Conservation (phyloP, 306 rosid species). For the Myrica gale region DNA sequence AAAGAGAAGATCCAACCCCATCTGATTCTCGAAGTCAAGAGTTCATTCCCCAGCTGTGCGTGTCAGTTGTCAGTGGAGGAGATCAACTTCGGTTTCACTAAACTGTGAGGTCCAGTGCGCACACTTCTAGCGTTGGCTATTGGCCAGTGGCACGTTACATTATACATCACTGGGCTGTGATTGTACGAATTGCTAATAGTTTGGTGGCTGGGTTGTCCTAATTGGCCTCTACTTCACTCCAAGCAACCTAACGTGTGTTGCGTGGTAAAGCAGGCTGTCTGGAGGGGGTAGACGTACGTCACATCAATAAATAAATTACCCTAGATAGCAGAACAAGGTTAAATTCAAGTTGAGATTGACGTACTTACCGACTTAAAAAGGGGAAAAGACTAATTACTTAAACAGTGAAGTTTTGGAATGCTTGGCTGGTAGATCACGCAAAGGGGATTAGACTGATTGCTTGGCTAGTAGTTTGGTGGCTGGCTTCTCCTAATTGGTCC, state of each 20-base stretch:
- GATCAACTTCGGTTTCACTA: slow-evolving; percentile 43
- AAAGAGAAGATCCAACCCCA: background rate
- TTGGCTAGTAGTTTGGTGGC: too few relatives aligned
- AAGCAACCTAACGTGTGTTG: background rate
- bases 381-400: too few relatives aligned
- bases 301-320: background rate
- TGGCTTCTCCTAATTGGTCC: too few relatives aligned
- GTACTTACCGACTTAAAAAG: too few relatives aligned
- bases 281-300: too few relatives aligned
- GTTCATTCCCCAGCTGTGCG: slow-evolving; percentile 5
- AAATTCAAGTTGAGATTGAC: too few relatives aligned
- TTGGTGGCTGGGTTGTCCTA: slow-evolving; percentile 5
- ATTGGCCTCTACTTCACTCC: background rate
- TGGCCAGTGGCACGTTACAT: background rate
- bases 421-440: too few relatives aligned
- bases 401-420: too few relatives aligned
- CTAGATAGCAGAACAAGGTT: background rate
- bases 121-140: background rate
- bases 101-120: slow-evolving; percentile 15
- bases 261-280: too few relatives aligned
- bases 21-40: slow-evolving; percentile 28
- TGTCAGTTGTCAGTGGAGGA: slow-evolving; percentile 24
- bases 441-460: too few relatives aligned
- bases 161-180: background rate
- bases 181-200: too few relatives aligned